These are phyloP conservation scores for Xylariales sp. DNA, from an alignment of 2,329 filamentous ascomycete genomes.

Conservation along the genomic window DNA sequence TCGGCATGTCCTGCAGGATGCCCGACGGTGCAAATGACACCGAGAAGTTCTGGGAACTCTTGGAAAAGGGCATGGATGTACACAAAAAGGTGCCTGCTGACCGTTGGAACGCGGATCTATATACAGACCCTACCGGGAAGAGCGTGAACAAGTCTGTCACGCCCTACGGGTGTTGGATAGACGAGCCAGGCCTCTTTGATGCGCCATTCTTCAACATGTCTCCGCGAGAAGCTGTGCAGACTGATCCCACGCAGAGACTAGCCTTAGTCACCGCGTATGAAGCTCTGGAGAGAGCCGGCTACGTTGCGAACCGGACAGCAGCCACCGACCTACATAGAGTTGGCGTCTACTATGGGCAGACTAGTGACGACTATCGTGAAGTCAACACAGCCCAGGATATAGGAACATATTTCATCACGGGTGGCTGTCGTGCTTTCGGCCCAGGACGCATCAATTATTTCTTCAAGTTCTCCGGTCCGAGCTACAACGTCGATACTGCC, in stretches of 20 bases:
- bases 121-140: constrained; percentile 53
- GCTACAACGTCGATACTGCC: constrained; percentile 71
- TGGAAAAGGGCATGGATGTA: constrained; percentile 59
- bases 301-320: constrained; percentile 58
- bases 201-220: constrained; percentile 9
- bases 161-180: constrained; percentile 11
- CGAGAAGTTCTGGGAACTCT: constrained; percentile 58
- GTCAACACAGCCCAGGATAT: constrained; percentile 70
- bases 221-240: constrained; percentile 38
- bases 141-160: constrained; percentile 17
- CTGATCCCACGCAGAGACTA: constrained; percentile 65
- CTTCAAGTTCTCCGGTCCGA: constrained; percentile 72
- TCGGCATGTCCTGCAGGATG: constrained; percentile 61
- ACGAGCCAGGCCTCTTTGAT: constrained; percentile 7
- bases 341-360: constrained; percentile 71
- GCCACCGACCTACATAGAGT: constrained; percentile 51
- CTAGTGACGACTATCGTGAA: constrained; percentile 73
- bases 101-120: constrained; percentile 5
- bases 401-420: constrained; percentile 50
- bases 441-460: constrained; percentile 68
- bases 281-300: constrained; percentile 64
- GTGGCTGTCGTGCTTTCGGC: constrained; percentile 35
- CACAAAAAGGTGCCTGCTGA: constrained; percentile 34
- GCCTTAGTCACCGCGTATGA: constrained; percentile 65
- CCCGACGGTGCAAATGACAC: constrained; percentile 54